Evolutionary conservation across 805 yeast species (phyloP).

Genomic region (Metschnikowia baotianmanensis): DNA sequence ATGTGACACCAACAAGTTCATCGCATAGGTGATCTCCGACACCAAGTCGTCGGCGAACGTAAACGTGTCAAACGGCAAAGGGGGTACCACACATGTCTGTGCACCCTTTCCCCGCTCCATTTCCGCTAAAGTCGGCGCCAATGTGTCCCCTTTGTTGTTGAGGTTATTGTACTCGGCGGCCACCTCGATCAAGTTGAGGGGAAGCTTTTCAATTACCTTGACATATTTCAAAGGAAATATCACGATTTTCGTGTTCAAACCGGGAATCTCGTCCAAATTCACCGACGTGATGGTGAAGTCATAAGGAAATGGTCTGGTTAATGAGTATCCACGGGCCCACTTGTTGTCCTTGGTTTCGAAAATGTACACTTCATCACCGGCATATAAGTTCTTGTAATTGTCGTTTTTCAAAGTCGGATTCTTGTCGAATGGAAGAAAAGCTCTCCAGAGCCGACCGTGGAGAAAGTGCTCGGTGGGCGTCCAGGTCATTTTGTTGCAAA

Average conservation of each 20-base stretch:
- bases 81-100: slow-evolving; percentile 36
- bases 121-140: slow-evolving; percentile 34
- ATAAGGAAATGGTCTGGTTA: slow-evolving; percentile 66
- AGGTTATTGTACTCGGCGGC: slow-evolving; percentile 31
- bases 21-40: slow-evolving; percentile 57
- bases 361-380: slow-evolving; percentile 75
- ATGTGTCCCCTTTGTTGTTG: slow-evolving; percentile 14
- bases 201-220: slow-evolving; percentile 42
- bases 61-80: slow-evolving; percentile 51
- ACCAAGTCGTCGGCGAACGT: slow-evolving; percentile 41
- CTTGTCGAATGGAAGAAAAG: slow-evolving; percentile 42
- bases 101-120: slow-evolving; percentile 23
- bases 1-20: slow-evolving; percentile 58
- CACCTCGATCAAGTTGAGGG: slow-evolving; percentile 30
- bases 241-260: slow-evolving; percentile 48
- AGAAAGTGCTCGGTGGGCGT: slow-evolving; percentile 35
- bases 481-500: slow-evolving; percentile 28
- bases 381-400: slow-evolving; percentile 53
- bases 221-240: slow-evolving; percentile 62
- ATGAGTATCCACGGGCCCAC: slow-evolving; percentile 81
- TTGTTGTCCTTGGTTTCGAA: slow-evolving; percentile 59
- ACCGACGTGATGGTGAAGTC: slow-evolving; percentile 63
- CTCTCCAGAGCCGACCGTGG: slow-evolving; percentile 37
- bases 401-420: slow-evolving; percentile 37
- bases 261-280: slow-evolving; percentile 62